Evolutionary conservation across 768 basidiomycete species (phyloP), one percentile per base, ranked within the genome.

Genomic region (Termitomyces eurrhizus): DNA sequence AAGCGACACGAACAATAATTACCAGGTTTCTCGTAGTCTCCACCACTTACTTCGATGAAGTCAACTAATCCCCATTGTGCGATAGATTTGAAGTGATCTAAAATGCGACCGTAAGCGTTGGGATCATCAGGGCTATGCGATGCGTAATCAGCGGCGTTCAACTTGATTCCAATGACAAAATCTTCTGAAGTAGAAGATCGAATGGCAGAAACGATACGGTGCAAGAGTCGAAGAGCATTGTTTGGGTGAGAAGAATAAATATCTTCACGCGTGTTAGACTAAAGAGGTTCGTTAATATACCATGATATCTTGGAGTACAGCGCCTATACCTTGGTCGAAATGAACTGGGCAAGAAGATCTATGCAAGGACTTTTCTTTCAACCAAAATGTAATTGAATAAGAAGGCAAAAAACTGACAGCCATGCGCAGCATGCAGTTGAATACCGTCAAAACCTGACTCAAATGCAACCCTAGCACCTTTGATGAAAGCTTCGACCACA

Each of bases 1-100:
- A 60, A 29, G 36, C 21, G 24, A 42, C 14, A 29, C 24, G 7
- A 33, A 44, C 26, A 8, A 5, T 18, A 66, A 78, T 18, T 65
- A 88, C 92, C 83, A 65, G 90, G 88, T 18, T 79, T 83, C 67
- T 93, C 90, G 65, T 95, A 96, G 68, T 88, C 87, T 0, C 93
- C 93, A 1, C 93, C 93, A 58, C 88, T 92, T 61, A 96, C 83
- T 72, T 96, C 93, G 54, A 96, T 84, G 67, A 93, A 89, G 70
- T 96, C 93, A 5, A 95, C 67, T 18, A 75, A 73, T 1, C 80
- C 79, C 86, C 91, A 92, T 42, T 71, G 69, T 0, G 87, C 82
- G 33, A 94, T 83, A 42, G 78, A 69, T 18, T 74, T 70, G 13
- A 93, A 75, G 66, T 94, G 87, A 24, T 78, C 71, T 2, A 93